Percentiles rank a stretch among this genome's conserved stretches.
Conservation (phyloP, 164 flowering plant genomes). For the Nymphaea thermarum region DNA sequence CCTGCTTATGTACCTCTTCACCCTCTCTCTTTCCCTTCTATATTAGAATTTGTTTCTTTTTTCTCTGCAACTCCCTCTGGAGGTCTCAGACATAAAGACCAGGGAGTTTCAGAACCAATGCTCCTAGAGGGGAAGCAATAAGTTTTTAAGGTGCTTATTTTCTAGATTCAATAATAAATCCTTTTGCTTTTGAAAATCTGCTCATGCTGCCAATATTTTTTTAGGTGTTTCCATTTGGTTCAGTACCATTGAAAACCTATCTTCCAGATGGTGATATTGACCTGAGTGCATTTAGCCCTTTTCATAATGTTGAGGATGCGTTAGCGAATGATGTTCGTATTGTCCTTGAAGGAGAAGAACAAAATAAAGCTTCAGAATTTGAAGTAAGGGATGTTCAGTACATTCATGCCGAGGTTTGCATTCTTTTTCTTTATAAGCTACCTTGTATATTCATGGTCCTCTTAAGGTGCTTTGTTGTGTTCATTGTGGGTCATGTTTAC, state of each 20-base stretch:
- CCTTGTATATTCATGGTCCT: not conserved
- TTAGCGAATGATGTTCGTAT: conserved; percentile 33
- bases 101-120: no score
- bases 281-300: conserved; percentile 36
- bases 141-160: not conserved
- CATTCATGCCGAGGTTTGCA: conserved; percentile 74
- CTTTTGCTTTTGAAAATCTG: not conserved
- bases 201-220: conserved; percentile 6
- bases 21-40: not conserved
- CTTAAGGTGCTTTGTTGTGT: not conserved
- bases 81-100: no score
- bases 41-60: not conserved
- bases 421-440: not conserved
- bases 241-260: conserved; percentile 89
- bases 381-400: conserved; percentile 74
- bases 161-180: not conserved
- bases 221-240: conserved; percentile 86
- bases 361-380: conserved; percentile 41
- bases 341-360: conserved; percentile 62
- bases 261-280: conserved; percentile 99
- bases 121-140: not conserved
- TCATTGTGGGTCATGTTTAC: not conserved
- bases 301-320: conserved; percentile 38
- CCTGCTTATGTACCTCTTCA: not conserved
- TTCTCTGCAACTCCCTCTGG: no score